Percentiles rank a stretch among this genome's conserved stretches.
Conservation (phyloP, 495 filamentous ascomycete genomes). For the Aspergillus cristatus region DNA sequence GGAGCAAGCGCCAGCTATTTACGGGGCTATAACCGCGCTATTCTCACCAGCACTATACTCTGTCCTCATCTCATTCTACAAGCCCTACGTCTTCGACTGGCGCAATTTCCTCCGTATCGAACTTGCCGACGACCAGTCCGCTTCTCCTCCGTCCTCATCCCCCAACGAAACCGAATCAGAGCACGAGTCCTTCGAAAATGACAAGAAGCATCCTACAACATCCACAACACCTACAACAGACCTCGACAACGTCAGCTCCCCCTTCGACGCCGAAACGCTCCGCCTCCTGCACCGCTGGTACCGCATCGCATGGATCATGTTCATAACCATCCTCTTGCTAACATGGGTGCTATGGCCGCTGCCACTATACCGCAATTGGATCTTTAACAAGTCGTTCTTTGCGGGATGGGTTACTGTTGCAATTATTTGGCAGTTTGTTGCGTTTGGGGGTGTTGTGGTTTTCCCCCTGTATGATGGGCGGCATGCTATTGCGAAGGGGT, state of each 20-base stretch:
- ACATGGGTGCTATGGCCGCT: conserved; percentile 36
- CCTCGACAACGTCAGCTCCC: conserved; percentile 25
- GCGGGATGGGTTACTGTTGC: conserved; percentile 34
- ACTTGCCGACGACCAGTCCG: conserved; percentile 16
- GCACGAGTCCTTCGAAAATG: not conserved
- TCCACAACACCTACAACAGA: not conserved
- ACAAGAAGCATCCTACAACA: conserved; percentile 3
- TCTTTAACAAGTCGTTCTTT: conserved; percentile 39
- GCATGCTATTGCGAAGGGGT: conserved; percentile 18
- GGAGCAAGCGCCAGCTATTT: conserved; percentile 21
- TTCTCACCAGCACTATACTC: conserved; percentile 32
- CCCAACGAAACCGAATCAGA: no score
- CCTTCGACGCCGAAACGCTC: conserved; percentile 24
- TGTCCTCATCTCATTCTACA: conserved; percentile 32
- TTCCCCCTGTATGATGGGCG: conserved; percentile 40
- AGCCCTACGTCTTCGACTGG: conserved; percentile 40
- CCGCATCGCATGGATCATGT: conserved; percentile 30
- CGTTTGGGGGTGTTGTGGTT: conserved; percentile 33
- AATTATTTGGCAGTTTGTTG: conserved; percentile 39
- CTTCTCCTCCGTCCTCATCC: no score
- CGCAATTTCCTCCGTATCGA: conserved; percentile 39
- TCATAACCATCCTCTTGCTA: conserved; percentile 28
- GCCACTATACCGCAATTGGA: conserved; percentile 35
- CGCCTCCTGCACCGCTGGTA: conserved; percentile 24
- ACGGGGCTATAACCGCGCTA: conserved; percentile 25